These are phyloP conservation scores for Macrolepiota fuliginosa DNA, from an alignment of 768 basidiomycete genomes.

Conservation along the genomic window DNA sequence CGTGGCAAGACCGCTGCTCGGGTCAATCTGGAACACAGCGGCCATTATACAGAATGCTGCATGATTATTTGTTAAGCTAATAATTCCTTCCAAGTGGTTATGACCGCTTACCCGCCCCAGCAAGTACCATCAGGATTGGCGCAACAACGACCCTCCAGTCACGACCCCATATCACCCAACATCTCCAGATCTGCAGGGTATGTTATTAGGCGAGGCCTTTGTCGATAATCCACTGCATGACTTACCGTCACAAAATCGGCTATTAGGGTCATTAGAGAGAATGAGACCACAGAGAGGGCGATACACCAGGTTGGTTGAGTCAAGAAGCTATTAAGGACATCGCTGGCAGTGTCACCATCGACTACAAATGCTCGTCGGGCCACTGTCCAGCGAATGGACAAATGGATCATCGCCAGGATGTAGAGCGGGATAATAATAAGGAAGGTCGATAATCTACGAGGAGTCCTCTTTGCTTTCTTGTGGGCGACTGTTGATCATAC, in stretches of 20 bases:
- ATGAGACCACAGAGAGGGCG: background rate
- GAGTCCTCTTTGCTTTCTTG: too few relatives aligned
- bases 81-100: background rate
- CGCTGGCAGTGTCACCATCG: background rate
- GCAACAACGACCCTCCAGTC: background rate
- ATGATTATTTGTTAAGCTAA: background rate
- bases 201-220: background rate
- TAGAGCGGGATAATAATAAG: conserved; percentile 7
- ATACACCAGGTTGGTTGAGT: conserved; percentile 3
- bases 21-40: background rate
- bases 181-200: conserved; percentile 1
- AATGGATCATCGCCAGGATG: background rate
- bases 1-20: background rate
- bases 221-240: background rate
- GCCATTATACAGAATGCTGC: conserved; percentile 1
- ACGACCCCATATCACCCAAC: conserved; percentile 4
- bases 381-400: conserved; percentile 2
- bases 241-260: conserved; percentile 11
- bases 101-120: background rate
- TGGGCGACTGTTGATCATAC: background rate
- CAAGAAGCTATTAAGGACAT: background rate
- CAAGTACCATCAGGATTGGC: background rate
- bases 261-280: background rate
- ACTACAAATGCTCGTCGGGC: conserved; percentile 3
- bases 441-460: background rate